phyloP scores from a whole-genome alignment of 2,329 filamentous ascomycete genomes.

The Basipetospora chlamydospora region DNA sequence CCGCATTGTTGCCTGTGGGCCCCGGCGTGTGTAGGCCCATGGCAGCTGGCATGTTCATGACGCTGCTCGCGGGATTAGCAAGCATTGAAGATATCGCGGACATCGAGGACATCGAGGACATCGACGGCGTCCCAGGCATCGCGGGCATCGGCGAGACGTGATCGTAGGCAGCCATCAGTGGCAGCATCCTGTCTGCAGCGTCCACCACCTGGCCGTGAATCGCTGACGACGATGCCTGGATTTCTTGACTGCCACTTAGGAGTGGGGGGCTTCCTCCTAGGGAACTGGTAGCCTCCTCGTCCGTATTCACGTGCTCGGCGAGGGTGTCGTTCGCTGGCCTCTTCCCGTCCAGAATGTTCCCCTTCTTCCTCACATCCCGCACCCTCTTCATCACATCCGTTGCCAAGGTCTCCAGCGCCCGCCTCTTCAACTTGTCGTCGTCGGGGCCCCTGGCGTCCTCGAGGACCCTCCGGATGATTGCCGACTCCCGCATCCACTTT shows the following conservation, averaged over 20 bases:
- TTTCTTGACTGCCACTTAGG: not conserved
- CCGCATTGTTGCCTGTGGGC: not conserved
- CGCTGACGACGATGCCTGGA: not conserved
- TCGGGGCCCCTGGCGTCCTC: constrained; percentile 34
- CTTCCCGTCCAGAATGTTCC: constrained; percentile 13
- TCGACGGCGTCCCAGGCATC: no score
- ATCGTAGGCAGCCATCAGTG: constrained; percentile 6
- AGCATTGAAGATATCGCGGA: no score
- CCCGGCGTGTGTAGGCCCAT: constrained; percentile 8
- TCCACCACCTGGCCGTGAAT: constrained; percentile 6
- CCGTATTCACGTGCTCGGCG: not conserved
- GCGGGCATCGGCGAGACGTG: constrained; percentile 7
- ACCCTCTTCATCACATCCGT: constrained; percentile 66
- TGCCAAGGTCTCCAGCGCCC: constrained; percentile 56
- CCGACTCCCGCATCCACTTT: constrained; percentile 47
- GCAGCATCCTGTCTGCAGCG: constrained; percentile 10
- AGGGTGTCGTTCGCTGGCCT: not conserved
- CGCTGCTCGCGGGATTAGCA: constrained; percentile 5
- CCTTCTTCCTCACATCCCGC: constrained; percentile 50
- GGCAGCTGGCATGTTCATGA: constrained; percentile 7
- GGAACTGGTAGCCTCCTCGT: constrained; percentile 3
- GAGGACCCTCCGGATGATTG: constrained; percentile 39
- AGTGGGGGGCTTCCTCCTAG: not conserved
- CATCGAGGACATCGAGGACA: no score
- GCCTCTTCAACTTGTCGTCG: constrained; percentile 38